phyloP scores from a whole-genome alignment of 352 stramenopile genomes.

The Pythium grandisporangium region DNA sequence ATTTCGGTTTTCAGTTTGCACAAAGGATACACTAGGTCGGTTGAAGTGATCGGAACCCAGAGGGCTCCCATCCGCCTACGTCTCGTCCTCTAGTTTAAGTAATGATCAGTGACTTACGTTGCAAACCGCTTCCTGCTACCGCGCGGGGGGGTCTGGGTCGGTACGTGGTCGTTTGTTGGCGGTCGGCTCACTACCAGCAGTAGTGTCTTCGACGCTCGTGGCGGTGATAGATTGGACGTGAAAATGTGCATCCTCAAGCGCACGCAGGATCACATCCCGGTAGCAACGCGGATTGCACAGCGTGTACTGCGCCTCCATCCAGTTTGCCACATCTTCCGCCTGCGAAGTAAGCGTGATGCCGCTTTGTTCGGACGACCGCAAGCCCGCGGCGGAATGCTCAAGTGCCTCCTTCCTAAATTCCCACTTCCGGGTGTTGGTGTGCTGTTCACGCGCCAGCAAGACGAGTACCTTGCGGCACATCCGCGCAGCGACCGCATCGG shows the following conservation, averaged over 20 bases:
- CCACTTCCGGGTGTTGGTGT: constrained; percentile 24
- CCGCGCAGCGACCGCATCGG: constrained; percentile 17
- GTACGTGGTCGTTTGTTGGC: too few relatives aligned
- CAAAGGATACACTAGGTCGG: too few relatives aligned
- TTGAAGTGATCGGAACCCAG: too few relatives aligned
- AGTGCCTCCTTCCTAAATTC: constrained; percentile 19
- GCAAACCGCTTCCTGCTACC: too few relatives aligned
- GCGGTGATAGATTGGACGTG: too few relatives aligned
- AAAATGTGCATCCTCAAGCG: constrained; percentile 1
- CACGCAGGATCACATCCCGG: neutral
- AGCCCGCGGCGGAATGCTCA: constrained; percentile 15
- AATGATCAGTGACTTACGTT: too few relatives aligned
- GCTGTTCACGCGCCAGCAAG: constrained; percentile 21
- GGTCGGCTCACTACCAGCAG: too few relatives aligned
- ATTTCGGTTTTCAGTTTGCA: too few relatives aligned
- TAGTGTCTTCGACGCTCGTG: too few relatives aligned
- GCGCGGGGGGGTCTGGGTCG: too few relatives aligned
- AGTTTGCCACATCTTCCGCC: neutral
- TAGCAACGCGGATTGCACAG: neutral
- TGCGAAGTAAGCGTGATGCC: constrained; percentile 18
- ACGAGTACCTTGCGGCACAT: constrained; percentile 32
- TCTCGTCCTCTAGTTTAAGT: too few relatives aligned
- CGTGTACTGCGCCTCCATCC: neutral
- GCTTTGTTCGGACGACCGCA: constrained; percentile 22
- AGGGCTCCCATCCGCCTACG: too few relatives aligned